Evolutionary conservation across 129 eudicot species (phyloP), one percentile per base, ranked within the genome.

Genomic region (Flaveria ramosissima): DNA sequence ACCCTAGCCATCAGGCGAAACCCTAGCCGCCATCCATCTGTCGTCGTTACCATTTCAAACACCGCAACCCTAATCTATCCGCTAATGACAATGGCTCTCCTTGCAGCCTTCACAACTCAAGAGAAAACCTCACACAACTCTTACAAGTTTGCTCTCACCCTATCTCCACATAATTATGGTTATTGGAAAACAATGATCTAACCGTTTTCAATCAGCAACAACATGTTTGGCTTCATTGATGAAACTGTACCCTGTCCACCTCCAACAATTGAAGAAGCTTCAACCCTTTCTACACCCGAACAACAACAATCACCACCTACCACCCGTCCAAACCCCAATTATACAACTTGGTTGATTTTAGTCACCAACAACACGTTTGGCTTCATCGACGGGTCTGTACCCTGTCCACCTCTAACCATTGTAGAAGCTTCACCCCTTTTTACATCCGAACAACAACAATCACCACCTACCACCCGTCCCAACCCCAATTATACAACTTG

Each of bases 51-150:
- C 4, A 27, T 27, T 27, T 27, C 4, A 27, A 27, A 27, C 30
- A 27, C 4, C 30, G 0, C 30, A 27, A 27, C 30, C 30, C 30
- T 27, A 27, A 27, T 27, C 30, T 4, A 2, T 27, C 30, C 4
- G 4, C 30, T 27, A 6, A 7, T 9, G 2, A 7, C 11, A 3
- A 59, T 60, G 66, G 32, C 66, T 10, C 47, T 14, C 46, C 26
- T 64, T 6, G 70, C 45, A 3, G 2, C 70, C 20, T 64, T 30
- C 46, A 30, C 23, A 26, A 17, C 70, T 4, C 15, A 42, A 45
- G 12, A 64, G 46, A 64, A 64, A 64, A 30, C 70, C 20, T 26
- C 46, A 42, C 70, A 64, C 16, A 60, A 64, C 70, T 64, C 70
- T n/a, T 43, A 64, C 70, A 64, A 27, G 46, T 64, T 64, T 14